Evolutionary conservation across 352 stramenopile species (phyloP).

Genomic region (Phytophthora quininea): DNA sequence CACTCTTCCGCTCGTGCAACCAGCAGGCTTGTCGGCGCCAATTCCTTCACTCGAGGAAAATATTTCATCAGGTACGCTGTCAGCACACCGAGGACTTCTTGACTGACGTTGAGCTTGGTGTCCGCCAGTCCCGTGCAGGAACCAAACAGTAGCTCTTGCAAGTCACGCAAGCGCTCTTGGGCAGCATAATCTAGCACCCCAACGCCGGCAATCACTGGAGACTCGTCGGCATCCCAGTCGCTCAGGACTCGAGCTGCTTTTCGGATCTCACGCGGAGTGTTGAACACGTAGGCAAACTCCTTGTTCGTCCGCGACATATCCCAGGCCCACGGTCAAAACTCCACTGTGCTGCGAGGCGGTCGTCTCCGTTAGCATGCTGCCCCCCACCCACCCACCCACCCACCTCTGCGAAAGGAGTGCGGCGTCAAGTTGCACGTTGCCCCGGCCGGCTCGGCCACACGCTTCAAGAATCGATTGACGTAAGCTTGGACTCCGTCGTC

Average conservation of each 20-base stretch:
- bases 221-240: conserved; percentile 11
- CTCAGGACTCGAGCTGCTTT: conserved; percentile 17
- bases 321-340: conserved; percentile 37
- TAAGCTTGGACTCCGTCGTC: conserved; percentile 23
- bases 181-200: neutral
- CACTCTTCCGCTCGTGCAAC: conserved; percentile 7
- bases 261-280: conserved; percentile 12
- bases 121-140: conserved; percentile 3
- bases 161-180: neutral
- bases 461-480: conserved; percentile 33
- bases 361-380: conserved; percentile 33
- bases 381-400: neutral
- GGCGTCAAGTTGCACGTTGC: conserved; percentile 19
- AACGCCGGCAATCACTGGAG: conserved; percentile 1
- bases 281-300: conserved; percentile 31
- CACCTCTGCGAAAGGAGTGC: conserved; percentile 32
- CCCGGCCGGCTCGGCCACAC: conserved; percentile 2
- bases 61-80: conserved; percentile 9
- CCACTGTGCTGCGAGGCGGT: conserved; percentile 23
- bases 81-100: conserved; percentile 3
- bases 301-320: conserved; percentile 42
- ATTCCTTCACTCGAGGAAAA: conserved; percentile 7
- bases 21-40: neutral
- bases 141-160: conserved; percentile 2
- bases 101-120: conserved; percentile 1